phyloP scores from a whole-genome alignment of 2,329 filamentous ascomycete genomes.

The Dactylellina sp. region DNA sequence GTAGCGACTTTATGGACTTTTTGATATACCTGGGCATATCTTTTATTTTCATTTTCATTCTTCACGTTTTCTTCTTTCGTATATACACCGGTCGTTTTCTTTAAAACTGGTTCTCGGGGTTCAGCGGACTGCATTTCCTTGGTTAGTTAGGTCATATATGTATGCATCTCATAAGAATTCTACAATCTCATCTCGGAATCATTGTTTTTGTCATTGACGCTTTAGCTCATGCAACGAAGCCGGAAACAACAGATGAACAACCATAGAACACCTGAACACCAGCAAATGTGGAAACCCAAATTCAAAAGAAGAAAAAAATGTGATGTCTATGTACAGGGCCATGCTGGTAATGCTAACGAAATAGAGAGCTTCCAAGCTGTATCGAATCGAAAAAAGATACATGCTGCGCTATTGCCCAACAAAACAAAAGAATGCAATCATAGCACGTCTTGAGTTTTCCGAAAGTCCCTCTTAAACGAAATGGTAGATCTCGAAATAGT shows the following conservation, averaged over 20 bases:
- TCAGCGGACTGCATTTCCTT: conserved; percentile 36
- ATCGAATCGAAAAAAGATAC: neutral
- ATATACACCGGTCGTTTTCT: conserved; percentile 1
- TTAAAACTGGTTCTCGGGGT: conserved; percentile 33
- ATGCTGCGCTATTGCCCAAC: conserved; percentile 3
- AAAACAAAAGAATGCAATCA: neutral
- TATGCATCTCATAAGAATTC: conserved; percentile 18
- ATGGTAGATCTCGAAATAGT: conserved; percentile 41
- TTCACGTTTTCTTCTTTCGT: conserved; percentile 23
- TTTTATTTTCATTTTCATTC: conserved; percentile 8
- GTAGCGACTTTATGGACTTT: conserved; percentile 2
- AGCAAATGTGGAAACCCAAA: conserved; percentile 5
- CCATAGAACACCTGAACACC: conserved; percentile 12
- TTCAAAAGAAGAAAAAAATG: conserved; percentile 2
- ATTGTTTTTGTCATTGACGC: neutral
- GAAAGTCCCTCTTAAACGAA: conserved; percentile 51
- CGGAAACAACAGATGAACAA: neutral
- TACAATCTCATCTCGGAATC: conserved; percentile 2
- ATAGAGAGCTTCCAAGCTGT: too few species aligned
- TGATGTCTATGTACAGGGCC: conserved; percentile 18
- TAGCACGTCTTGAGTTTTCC: conserved; percentile 51
- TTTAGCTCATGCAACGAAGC: neutral
- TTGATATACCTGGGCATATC: conserved; percentile 27
- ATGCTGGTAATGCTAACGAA: too few species aligned
- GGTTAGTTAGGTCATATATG: conserved; percentile 14